Evolutionary conservation across 768 basidiomycete species (phyloP).

Genomic region (Tulasnella sp.): DNA sequence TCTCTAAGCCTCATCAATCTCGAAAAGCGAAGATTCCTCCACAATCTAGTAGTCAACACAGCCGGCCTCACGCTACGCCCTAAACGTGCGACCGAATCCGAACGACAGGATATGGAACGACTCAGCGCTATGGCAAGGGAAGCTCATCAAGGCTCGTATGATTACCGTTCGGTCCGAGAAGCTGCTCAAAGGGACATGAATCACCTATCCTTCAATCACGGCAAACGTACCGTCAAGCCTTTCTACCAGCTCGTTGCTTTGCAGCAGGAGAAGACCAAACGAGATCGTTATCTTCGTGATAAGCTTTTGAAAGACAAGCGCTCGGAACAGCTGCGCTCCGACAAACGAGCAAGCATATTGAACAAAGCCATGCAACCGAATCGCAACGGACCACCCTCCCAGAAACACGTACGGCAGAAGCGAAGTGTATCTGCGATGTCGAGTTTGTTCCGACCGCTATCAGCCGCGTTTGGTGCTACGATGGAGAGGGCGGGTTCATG

Average conservation of each 20-base stretch:
- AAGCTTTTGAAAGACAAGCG: constrained; percentile 65
- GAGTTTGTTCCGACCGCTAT: constrained; percentile 76
- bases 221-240: constrained; percentile 44
- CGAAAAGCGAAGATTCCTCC: constrained; percentile 67
- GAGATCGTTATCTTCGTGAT: constrained; percentile 58
- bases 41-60: constrained; percentile 48
- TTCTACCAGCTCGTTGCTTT: constrained; percentile 43
- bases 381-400: constrained; percentile 37
- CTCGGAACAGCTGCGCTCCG: constrained; percentile 58
- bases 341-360: constrained; percentile 63
- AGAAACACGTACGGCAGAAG: constrained; percentile 75
- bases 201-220: constrained; percentile 31
- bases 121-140: constrained; percentile 67
- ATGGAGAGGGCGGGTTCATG: constrained; percentile 16
- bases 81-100: constrained; percentile 39
- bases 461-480: constrained; percentile 68
- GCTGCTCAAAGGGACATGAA: constrained; percentile 57
- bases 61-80: constrained; percentile 34
- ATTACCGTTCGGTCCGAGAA: constrained; percentile 61
- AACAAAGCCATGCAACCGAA: constrained; percentile 53
- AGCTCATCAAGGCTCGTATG: constrained; percentile 48
- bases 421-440: constrained; percentile 82
- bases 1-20: constrained; percentile 55
- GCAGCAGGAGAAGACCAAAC: constrained; percentile 73
- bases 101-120: constrained; percentile 60